Base-by-base conservation (phyloP, 306 rosid genomes). In the Quercus cerris region DNA sequence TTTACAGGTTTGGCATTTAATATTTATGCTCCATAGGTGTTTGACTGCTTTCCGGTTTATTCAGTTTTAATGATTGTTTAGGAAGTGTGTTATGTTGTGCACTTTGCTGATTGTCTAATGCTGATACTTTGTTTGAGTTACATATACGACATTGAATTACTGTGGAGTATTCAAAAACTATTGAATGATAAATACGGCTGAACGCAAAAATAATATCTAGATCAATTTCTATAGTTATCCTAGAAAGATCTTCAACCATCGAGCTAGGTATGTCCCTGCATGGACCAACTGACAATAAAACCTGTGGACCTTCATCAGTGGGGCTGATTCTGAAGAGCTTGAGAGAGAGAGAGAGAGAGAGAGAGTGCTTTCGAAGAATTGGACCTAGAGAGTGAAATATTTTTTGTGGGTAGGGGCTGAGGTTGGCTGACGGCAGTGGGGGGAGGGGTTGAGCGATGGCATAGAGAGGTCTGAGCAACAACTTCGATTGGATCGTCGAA, bases 1-100 rank as follows among this genome's bases (percentile, higher is more conserved):
- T 95, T 95, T 85, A 89, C 90, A 77, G 99, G 99, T 95, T 15
- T 77, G 69, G n/a, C 12, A 75, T 71, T 71, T 51, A 11, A 19
- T 33, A 44, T 28, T 25, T 18, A 71, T 70, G 25, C n/a, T 61
- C n/a, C 8, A 6, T 25, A 28, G 33, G 20, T 49, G 63, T 67
- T 5, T 30, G 56, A 35, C 18, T 79, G 8, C 27, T 58, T 74
- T 74, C 41, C 27, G 38, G 11, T 38, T 56, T 68, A 61, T 73
- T 35, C 57, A 68, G 46, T 13, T 83, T 85, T 44, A 72, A 22
- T 59, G 58, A 46, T 56, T 57, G 28, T n/a, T 27, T 52, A 2
- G n/a, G 23, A 10, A 52, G 25, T 49, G 61, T 11, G 27, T 55
- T 56, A 62, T 15, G 49, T 62, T 13, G 52, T 66, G 28, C 31